Percentiles rank a stretch among this genome's conserved stretches.
Evolutionary conservation across 345 rosid genomes (phyloP).

Genomic region (Eutrema heterophyllum): DNA sequence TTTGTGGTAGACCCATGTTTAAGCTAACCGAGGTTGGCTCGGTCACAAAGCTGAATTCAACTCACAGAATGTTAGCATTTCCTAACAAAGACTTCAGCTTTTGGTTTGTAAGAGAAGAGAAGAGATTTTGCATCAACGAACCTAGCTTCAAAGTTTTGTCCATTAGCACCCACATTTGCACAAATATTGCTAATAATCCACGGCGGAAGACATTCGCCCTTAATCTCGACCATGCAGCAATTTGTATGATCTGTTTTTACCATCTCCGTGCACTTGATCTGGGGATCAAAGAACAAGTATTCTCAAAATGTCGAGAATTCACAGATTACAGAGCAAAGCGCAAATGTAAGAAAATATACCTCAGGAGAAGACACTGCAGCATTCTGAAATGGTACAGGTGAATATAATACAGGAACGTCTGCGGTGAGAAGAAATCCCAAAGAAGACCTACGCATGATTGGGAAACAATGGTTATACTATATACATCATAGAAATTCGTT

Average conservation of each 20-base stretch:
- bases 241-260: constrained; percentile 39
- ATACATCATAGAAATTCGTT: background rate
- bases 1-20: constrained; percentile 57
- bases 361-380: constrained; percentile 83
- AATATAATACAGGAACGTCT: constrained; percentile 81
- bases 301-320: background rate
- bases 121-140: constrained; percentile 19
- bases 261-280: constrained; percentile 75
- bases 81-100: background rate
- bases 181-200: constrained; percentile 81
- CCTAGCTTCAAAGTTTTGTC: constrained; percentile 75
- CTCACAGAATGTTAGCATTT: constrained; percentile 3
- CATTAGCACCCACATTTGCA: constrained; percentile 47
- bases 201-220: constrained; percentile 64
- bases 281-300: constrained; percentile 26
- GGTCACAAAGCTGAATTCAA: constrained; percentile 58
- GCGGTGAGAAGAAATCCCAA: constrained; percentile 54
- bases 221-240: constrained; percentile 60
- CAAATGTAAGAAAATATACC: constrained; percentile 31
- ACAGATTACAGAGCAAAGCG: background rate
- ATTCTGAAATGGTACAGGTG: constrained; percentile 74
- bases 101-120: background rate
- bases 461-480: constrained; percentile 14
- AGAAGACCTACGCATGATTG: constrained; percentile 52
- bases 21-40: constrained; percentile 62